These are phyloP conservation scores for Yarrowia yakushimensis DNA, from an alignment of 805 yeast genomes.

Conservation along the genomic window DNA sequence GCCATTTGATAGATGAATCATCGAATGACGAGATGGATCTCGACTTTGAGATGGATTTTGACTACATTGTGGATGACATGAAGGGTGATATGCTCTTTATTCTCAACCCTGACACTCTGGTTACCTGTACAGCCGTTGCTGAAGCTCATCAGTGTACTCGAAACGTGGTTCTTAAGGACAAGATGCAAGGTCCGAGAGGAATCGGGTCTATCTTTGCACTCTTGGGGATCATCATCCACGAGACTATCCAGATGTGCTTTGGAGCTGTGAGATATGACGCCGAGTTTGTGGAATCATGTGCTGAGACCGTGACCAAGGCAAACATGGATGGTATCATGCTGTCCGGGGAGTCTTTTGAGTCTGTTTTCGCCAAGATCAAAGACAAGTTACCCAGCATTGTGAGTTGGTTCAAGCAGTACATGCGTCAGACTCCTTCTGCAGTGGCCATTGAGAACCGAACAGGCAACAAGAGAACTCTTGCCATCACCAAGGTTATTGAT, in stretches of 20 bases:
- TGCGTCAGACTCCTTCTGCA: slow-evolving; percentile 33
- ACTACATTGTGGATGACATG: slow-evolving; percentile 49
- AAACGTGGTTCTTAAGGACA: slow-evolving; percentile 57
- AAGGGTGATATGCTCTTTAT: slow-evolving; percentile 56
- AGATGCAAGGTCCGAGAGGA: slow-evolving; percentile 46
- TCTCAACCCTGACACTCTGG: slow-evolving; percentile 76
- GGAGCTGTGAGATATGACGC: slow-evolving; percentile 39
- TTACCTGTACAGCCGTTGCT: slow-evolving; percentile 80
- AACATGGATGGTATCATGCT: slow-evolving; percentile 35
- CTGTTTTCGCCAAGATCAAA: slow-evolving; percentile 51
- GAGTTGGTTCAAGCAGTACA: slow-evolving; percentile 19
- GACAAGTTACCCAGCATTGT: slow-evolving; percentile 35
- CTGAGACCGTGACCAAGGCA: slow-evolving; percentile 44
- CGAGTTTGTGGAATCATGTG: slow-evolving; percentile 40
- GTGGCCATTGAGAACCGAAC: slow-evolving; percentile 29
- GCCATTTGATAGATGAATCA: slow-evolving; percentile 36
- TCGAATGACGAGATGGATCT: slow-evolving; percentile 23
- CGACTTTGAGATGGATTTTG: slow-evolving; percentile 23
- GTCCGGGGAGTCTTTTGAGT: slow-evolving; percentile 50
- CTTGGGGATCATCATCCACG: slow-evolving; percentile 81
- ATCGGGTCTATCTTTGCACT: slow-evolving; percentile 46
- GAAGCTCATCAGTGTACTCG: slow-evolving; percentile 72
- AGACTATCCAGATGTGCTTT: slow-evolving; percentile 62
- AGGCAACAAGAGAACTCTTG: slow-evolving; percentile 43
- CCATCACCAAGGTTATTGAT: slow-evolving; percentile 66